Conservation (phyloP, 495 filamentous ascomycete species). For the Cercophora samala region DNA sequence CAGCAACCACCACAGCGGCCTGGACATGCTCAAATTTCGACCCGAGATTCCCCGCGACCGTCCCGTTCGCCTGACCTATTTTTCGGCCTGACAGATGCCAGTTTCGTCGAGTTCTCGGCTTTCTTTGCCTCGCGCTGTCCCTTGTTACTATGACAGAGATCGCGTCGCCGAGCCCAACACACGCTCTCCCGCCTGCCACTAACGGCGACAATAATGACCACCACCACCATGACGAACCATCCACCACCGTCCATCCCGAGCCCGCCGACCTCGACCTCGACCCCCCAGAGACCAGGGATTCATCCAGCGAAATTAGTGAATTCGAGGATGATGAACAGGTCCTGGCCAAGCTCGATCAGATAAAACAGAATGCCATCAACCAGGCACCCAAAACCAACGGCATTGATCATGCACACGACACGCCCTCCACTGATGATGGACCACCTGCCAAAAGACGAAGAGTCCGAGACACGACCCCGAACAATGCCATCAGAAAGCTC, state of each 20-base stretch:
- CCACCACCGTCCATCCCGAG: conserved; percentile 11
- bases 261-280: conserved; percentile 6
- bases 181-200: conserved; percentile 31
- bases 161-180: conserved; percentile 49
- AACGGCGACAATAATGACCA: conserved; percentile 29
- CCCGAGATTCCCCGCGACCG: conserved; percentile 47
- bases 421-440: conserved; percentile 35
- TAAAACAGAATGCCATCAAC: conserved; percentile 1
- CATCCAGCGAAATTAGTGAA: conserved; percentile 6
- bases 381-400: conserved; percentile 26
- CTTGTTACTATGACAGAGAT: conserved; percentile 49
- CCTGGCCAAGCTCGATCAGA: conserved; percentile 6
- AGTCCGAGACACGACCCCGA: conserved; percentile 48
- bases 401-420: conserved; percentile 13
- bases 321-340: conserved; percentile 2
- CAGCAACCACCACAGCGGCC: conserved; percentile 38
- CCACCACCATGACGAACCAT: conserved; percentile 16
- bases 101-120: conserved; percentile 65
- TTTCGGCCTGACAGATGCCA: conserved; percentile 58
- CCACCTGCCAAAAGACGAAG: conserved; percentile 74
- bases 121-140: conserved; percentile 37
- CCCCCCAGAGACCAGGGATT: conserved; percentile 5
- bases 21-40: conserved; percentile 62
- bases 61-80: conserved; percentile 62
- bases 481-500: conserved; percentile 33